phyloP scores from a whole-genome alignment of 1,284 basidiomycete genomes.

The Ustilago esculenta region DNA sequence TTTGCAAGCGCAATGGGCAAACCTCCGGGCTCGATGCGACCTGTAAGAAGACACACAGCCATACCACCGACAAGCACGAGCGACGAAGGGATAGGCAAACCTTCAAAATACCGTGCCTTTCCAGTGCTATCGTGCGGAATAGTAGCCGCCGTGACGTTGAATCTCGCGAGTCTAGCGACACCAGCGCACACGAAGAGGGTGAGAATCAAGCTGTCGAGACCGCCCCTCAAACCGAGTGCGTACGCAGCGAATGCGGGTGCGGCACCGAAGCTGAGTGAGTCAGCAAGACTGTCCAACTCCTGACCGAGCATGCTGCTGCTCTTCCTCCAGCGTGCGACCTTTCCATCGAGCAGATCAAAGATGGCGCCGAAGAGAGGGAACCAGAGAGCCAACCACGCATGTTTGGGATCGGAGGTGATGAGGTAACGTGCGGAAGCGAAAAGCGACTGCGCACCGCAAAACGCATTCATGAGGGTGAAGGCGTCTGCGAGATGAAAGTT shows the following conservation, averaged over 20 bases:
- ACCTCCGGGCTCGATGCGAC: conserved; percentile 66
- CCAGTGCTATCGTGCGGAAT: conserved; percentile 87
- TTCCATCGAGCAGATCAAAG: conserved; percentile 98
- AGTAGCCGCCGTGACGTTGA: conserved; percentile 96
- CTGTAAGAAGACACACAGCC: conserved; percentile 82
- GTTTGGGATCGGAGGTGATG: conserved; percentile 77
- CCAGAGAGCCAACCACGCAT: conserved; percentile 75
- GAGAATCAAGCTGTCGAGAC: conserved; percentile 85
- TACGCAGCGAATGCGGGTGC: conserved; percentile 93
- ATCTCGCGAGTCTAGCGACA: conserved; percentile 92
- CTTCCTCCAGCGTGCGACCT: conserved; percentile 96
- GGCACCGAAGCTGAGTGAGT: conserved; percentile 97
- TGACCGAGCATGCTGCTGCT: conserved; percentile 96
- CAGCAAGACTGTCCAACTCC: conserved; percentile 95
- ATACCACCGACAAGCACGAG: conserved; percentile 82
- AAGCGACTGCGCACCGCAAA: conserved; percentile 95
- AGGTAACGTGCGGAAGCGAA: conserved; percentile 91
- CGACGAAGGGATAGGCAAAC: conserved; percentile 93
- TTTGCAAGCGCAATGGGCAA: conserved; percentile 46
- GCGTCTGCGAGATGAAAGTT: conserved; percentile 98
- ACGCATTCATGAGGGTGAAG: conserved; percentile 99
- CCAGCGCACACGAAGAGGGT: conserved; percentile 94
- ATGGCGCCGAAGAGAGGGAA: conserved; percentile 94
- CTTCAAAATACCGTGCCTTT: conserved; percentile 95
- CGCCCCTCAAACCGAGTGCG: conserved; percentile 85